Evolutionary conservation across 164 flowering plant species (phyloP).

Genomic region (Nelumbo lutea): DNA sequence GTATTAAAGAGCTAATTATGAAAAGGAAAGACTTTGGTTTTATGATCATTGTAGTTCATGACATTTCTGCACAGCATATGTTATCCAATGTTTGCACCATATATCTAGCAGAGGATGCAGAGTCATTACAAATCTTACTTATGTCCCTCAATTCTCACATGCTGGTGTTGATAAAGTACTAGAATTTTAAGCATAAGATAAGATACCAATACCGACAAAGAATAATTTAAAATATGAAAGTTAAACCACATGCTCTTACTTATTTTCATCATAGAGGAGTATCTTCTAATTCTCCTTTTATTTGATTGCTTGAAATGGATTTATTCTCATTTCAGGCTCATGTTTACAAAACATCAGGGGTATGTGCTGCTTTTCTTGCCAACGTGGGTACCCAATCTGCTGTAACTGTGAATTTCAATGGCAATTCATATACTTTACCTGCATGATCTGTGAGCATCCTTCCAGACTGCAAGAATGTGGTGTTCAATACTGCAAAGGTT

Average conservation of each 20-base stretch:
- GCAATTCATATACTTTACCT: constrained; percentile 76
- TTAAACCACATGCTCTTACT: neutral
- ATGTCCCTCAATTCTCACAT: neutral
- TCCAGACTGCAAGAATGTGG: constrained; percentile 97
- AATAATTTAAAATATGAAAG: no score
- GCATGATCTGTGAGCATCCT: constrained; percentile 99
- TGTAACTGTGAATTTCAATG: constrained; percentile 73
- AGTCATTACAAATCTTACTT: neutral
- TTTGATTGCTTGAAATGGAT: neutral
- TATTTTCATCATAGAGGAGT: neutral
- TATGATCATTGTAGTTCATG: no score
- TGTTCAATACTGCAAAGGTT: constrained; percentile 90
- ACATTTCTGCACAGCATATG: no score
- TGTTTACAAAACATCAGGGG: constrained; percentile 70
- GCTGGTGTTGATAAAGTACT: neutral
- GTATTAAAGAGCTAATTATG: no score
- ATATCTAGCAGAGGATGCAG: neutral
- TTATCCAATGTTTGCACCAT: neutral
- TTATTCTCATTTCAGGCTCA: constrained; percentile 50
- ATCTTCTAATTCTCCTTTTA: neutral
- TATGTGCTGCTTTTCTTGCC: constrained; percentile 93
- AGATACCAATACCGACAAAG: no score
- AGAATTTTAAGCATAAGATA: no score
- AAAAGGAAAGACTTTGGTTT: no score
- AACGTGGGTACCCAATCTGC: constrained; percentile 63